These are phyloP conservation scores for Picochlorum sp. DNA, from an alignment of 139 green algal genomes.

Conservation along the genomic window DNA sequence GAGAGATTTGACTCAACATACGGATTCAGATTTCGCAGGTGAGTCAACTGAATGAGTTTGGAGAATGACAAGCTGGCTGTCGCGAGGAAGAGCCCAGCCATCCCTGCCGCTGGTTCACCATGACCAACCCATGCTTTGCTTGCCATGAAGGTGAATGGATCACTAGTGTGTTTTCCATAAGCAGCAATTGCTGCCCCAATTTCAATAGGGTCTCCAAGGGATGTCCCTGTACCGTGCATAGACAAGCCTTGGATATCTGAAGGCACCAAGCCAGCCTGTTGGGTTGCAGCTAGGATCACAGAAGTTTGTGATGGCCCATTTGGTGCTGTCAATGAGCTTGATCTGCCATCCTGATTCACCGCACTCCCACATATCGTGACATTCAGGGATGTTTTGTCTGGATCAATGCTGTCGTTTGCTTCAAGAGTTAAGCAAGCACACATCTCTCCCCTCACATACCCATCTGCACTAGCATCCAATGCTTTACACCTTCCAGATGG, in stretches of 20 bases:
- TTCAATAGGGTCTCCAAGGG: conserved; percentile 68
- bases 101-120: conserved; percentile 68
- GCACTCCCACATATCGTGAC: conserved; percentile 14
- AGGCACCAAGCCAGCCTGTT: conserved; percentile 1
- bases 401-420: neutral
- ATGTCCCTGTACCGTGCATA: conserved; percentile 67
- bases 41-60: conserved; percentile 30
- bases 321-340: conserved; percentile 73
- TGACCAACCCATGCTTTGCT: conserved; percentile 78
- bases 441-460: conserved; percentile 62
- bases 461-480: conserved; percentile 68
- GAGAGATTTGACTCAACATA: conserved; percentile 34
- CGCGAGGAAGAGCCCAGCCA: conserved; percentile 53
- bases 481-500: conserved; percentile 51
- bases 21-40: conserved; percentile 52
- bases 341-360: conserved; percentile 66
- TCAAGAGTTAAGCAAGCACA: conserved; percentile 16
- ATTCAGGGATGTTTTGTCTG: neutral
- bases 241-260: conserved; percentile 13
- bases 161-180: neutral
- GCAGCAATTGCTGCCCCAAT: conserved; percentile 38
- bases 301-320: conserved; percentile 78
- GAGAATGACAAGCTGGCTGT: neutral
- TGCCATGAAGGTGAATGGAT: conserved; percentile 34
- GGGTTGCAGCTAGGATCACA: conserved; percentile 52